phyloP scores from a whole-genome alignment of 2,329 filamentous ascomycete genomes.

The Leptoxyphium fumago region DNA sequence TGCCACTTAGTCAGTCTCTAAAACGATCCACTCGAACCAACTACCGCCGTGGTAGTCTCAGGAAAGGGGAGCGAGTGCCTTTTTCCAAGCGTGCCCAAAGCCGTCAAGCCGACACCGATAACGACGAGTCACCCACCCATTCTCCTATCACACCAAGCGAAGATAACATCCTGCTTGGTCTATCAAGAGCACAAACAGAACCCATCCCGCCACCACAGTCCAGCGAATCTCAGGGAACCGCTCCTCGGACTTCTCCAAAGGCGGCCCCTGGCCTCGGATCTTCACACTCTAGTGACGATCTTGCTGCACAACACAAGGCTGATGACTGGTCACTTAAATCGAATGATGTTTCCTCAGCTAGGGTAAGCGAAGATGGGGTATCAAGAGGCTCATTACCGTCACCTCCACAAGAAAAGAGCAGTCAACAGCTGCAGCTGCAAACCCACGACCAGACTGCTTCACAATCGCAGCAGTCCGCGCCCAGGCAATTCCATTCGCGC shows the following conservation, averaged over 20 bases:
- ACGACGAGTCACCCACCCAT: conserved; percentile 36
- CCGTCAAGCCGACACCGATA: conserved; percentile 47
- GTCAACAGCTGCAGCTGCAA: conserved; percentile 6
- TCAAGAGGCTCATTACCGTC: neutral
- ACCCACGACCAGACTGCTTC: conserved; percentile 4
- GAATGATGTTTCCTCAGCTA: neutral
- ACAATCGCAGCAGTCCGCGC: conserved; percentile 13
- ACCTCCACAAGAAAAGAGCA: neutral
- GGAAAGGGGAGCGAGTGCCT: conserved; percentile 59
- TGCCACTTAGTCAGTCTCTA: conserved; percentile 57
- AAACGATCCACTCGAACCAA: conserved; percentile 84
- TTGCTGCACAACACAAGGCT: neutral
- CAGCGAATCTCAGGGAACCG: conserved; percentile 22
- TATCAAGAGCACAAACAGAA: conserved; percentile 56
- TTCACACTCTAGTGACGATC: conserved; percentile 6
- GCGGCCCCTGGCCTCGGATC: neutral
- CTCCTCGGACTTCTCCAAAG: neutral
- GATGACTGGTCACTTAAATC: neutral
- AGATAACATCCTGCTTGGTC: conserved; percentile 35
- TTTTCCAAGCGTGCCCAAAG: conserved; percentile 58
- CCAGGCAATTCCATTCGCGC: conserved; percentile 39
- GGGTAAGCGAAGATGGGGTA: neutral
- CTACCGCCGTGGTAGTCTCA: conserved; percentile 76
- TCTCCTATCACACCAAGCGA: conserved; percentile 27
- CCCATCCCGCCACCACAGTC: conserved; percentile 29